phyloP scores from a whole-genome alignment of 768 basidiomycete species.

The Daedalea quercina region DNA sequence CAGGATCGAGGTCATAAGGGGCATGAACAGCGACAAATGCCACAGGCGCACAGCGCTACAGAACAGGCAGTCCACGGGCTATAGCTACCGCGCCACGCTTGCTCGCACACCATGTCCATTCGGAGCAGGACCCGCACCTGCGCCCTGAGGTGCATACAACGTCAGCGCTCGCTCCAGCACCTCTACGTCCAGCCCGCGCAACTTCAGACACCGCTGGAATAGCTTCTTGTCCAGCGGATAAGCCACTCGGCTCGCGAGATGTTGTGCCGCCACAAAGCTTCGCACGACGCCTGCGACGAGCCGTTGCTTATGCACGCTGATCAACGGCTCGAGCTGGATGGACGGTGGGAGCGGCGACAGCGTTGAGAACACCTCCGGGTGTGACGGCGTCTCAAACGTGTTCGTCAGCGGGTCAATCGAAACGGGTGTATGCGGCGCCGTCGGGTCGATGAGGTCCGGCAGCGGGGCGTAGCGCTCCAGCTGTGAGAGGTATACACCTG shows the following conservation, averaged over 20 bases:
- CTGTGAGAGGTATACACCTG: conserved; percentile 75
- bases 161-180: conserved; percentile 42
- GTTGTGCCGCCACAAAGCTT: conserved; percentile 74
- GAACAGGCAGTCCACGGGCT: no score
- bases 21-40: no score
- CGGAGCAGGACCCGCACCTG: background rate
- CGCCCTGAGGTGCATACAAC: conserved; percentile 22
- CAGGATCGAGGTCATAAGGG: no score
- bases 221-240: conserved; percentile 68
- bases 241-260: conserved; percentile 68
- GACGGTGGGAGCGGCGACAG: conserved; percentile 64
- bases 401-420: conserved; percentile 55
- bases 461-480: conserved; percentile 57
- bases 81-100: background rate
- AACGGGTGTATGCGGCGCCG: conserved; percentile 64
- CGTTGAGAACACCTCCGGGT: conserved; percentile 74
- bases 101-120: background rate
- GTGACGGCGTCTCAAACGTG: conserved; percentile 61
- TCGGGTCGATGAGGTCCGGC: conserved; percentile 80
- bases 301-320: conserved; percentile 87
- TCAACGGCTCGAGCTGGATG: conserved; percentile 80
- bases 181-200: conserved; percentile 57
- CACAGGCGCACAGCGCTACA: no score
- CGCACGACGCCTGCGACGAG: conserved; percentile 78
- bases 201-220: conserved; percentile 66